Evolutionary conservation across 345 rosid genomes (phyloP).

Genomic region (Brassica carinata): DNA sequence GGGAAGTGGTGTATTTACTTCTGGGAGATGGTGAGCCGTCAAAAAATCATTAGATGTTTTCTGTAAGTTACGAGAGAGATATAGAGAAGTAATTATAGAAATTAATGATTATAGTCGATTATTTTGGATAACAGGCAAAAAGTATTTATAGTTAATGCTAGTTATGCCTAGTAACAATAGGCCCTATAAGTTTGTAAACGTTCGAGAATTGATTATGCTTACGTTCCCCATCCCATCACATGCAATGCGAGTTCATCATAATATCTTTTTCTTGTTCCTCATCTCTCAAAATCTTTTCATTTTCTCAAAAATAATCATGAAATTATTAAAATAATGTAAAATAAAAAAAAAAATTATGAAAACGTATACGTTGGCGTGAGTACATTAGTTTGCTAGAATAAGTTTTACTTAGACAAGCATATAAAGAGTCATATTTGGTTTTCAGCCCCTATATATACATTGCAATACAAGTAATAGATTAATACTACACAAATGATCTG

Average conservation of each 20-base stretch:
- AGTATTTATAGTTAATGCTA: neutral
- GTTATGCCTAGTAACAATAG: neutral
- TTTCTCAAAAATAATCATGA: too few relatives aligned
- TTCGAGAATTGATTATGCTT: neutral
- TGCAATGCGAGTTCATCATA: neutral
- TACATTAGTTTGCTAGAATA: too few relatives aligned
- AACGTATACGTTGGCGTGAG: too few relatives aligned
- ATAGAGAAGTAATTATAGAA: neutral
- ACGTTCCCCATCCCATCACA: neutral
- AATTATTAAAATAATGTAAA: too few relatives aligned
- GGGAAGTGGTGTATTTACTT: constrained; percentile 29
- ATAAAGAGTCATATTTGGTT: neutral
- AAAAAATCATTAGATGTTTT: constrained; percentile 23
- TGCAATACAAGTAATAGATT: neutral
- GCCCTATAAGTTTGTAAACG: too few relatives aligned
- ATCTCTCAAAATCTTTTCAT: neutral
- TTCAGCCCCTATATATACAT: neutral
- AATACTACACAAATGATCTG: constrained; percentile 26
- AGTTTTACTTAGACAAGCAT: too few relatives aligned
- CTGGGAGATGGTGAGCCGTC: constrained; percentile 37
- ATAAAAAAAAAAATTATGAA: too few relatives aligned
- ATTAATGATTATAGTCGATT: constrained; percentile 31
- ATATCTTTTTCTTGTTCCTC: neutral
- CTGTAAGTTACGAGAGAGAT: constrained; percentile 30
- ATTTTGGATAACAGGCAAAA: neutral